Evolutionary conservation across 2,329 filamentous ascomycete species (phyloP), one percentile per base, ranked within the genome.

Genomic region (Sarocladiaceae sp.): DNA sequence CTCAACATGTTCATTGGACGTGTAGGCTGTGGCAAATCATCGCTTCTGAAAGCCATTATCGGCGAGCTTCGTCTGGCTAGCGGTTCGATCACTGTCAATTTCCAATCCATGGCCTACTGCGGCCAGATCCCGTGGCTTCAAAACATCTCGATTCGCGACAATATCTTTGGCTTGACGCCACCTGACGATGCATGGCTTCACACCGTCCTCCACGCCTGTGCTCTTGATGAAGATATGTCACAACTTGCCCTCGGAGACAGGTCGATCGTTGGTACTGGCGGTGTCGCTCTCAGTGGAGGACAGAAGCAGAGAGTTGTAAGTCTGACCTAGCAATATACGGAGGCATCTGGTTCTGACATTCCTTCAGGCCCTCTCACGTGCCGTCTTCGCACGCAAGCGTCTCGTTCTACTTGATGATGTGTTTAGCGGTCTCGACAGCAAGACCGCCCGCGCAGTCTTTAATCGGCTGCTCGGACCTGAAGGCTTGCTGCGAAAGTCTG

Each of bases 1-100:
- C 26, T 42, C 20, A 40, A n/a, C 25, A 44, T 42, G 22, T 18
- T 50, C 22, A 25, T 26, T 15, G 50, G 50, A 17, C 37, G 37
- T 17, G 50, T 52, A 10, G 74, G 72, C 1, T 69, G 68, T n/a
- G 73, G 74, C 22, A 77, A 76, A 48, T 69, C 71, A 0, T 66
- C 65, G 0, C 55, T 75, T 0, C 54, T 74, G 10, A 64, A 71
- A 28, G 64, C 65, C 0, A 58, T 76, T 0, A 55, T 73, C 0
- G 69, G 72, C 0, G 72, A 74, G 52, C 55, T 66, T 59, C 11
- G 1, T 31, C 2, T 59, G n/a, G 53, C 55, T 28, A 33, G 26
- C 1, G 56, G 56, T 2, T 52, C 53, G 8, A 50, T 59, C 55
- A 13, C 20, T 5, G 26, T 33, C 29, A 17, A 46, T 26, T 12